Evolutionary conservation across 2,329 filamentous ascomycete genomes (phyloP), one percentile per base, ranked within the genome.

Genomic region (Clonostachys chloroleuca): DNA sequence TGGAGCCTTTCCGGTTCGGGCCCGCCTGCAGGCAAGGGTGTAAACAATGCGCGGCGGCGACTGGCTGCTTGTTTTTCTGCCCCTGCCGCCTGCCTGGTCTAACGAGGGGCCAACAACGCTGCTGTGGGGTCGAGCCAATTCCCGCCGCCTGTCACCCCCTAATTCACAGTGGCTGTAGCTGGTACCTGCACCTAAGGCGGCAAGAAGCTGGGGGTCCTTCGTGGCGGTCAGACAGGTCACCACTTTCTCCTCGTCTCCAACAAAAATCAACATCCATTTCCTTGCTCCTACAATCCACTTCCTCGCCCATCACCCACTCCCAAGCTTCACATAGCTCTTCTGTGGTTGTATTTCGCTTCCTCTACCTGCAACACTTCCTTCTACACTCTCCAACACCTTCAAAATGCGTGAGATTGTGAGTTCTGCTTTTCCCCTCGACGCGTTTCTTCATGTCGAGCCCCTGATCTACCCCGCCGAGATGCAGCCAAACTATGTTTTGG

Each of bases 401-500:
- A 83, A 68, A 58, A 85, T 85, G 81, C 81, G 81, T 77, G 81
- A 85, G 72, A 85, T 85, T 72, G 82, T 86, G 73, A 70, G 80
- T 82, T 40, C 43, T 44, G 12, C 44, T 45, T 45, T 42, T 42
- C 45, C 40, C 51, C 57, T 54, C 56, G 59, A 69, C 70, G 72
- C 72, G 69, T 74, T 56, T 61, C 61, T 62, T 54, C 12, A 24
- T 40, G 12, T 12, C 10, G 6, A 44, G 54, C 63, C 61, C 63
- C 62, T 64, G 69, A 66, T 64, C 57, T 64, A 56, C 59, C 61
- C 66, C 66, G 68, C 60, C 54, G 52, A 43, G 16, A 20, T 14
- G 30, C 17, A 13, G 18, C 34, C 24, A 62, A 8, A 8, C 12
- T n/a, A 18, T 12, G 36, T 39, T 39, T 18, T 18, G 17, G 17